Conservation (phyloP, 2,329 filamentous ascomycete species). For the Gaeumannomyces sp. region DNA sequence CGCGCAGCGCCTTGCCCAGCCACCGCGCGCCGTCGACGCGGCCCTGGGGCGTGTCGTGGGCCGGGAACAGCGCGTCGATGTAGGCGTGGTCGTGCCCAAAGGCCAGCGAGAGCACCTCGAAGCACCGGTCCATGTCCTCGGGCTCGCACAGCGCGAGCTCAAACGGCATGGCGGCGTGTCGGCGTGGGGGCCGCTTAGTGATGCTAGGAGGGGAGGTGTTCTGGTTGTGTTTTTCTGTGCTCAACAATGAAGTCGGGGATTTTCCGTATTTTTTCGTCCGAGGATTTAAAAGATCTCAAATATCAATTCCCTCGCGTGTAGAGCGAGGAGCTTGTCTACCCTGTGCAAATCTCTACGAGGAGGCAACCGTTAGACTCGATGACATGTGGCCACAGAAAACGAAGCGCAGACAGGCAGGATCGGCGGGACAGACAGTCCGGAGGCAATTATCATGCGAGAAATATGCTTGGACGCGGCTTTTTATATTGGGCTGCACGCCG, state of each 20-base stretch:
- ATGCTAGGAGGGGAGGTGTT: no score
- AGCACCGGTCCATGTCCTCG: constrained; percentile 5
- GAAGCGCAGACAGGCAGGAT: neutral
- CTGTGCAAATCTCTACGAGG: no score
- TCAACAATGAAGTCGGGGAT: no score
- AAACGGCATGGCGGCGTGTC: neutral
- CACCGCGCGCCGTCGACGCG: neutral
- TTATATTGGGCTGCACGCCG: neutral
- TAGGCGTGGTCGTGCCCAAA: constrained; percentile 5
- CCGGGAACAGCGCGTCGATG: constrained; percentile 3
- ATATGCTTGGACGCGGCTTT: neutral
- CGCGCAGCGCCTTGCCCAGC: neutral
- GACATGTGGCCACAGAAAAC: neutral
- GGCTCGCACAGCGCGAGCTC: constrained; percentile 3
- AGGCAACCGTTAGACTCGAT: neutral
- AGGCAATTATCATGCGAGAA: neutral
- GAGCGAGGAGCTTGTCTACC: no score
- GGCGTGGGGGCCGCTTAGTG: no score
- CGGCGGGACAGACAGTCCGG: neutral
- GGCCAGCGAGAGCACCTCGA: constrained; percentile 5
- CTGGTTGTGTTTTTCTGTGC: no score
- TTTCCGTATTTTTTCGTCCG: neutral
- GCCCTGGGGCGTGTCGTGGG: constrained; percentile 2
- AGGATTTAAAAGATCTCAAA: neutral
- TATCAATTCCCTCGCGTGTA: no score